phyloP scores from a whole-genome alignment of 768 basidiomycete species.

The Termitomyces sp. region DNA sequence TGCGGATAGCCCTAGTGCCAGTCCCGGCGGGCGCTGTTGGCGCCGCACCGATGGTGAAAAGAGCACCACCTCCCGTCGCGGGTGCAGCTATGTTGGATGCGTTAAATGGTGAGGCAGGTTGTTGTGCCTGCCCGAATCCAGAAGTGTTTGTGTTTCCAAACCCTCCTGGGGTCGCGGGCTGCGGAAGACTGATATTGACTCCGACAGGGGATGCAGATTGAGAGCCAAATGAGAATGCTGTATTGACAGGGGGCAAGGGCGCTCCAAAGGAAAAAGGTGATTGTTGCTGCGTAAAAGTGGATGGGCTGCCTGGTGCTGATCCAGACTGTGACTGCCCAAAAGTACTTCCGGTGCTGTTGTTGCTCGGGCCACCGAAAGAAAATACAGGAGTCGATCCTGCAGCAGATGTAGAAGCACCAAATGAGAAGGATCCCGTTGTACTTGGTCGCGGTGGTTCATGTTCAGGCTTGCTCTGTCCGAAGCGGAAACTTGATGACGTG shows the following conservation, averaged over 20 bases:
- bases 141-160: constrained; percentile 33
- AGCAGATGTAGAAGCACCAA: constrained; percentile 34
- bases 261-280: constrained; percentile 42
- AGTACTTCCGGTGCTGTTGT: constrained; percentile 24
- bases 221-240: constrained; percentile 46
- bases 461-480: constrained; percentile 35
- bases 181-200: constrained; percentile 31
- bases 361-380: constrained; percentile 35
- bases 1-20: constrained; percentile 43
- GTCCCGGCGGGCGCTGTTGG: constrained; percentile 30
- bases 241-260: constrained; percentile 26
- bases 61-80: constrained; percentile 29
- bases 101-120: constrained; percentile 41
- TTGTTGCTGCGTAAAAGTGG: constrained; percentile 46
- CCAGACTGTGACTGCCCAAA: constrained; percentile 37
- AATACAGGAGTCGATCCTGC: constrained; percentile 35
- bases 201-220: constrained; percentile 57
- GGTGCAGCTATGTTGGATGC: constrained; percentile 28
- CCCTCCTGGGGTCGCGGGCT: constrained; percentile 27
- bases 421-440: constrained; percentile 41
- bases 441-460: constrained; percentile 33
- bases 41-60: constrained; percentile 60
- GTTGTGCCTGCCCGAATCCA: constrained; percentile 30
- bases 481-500: constrained; percentile 33
- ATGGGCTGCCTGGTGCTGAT: constrained; percentile 54